Evolutionary conservation across 345 rosid species (phyloP), one percentile per base, ranked within the genome.

Genomic region (Acer saccharum): DNA sequence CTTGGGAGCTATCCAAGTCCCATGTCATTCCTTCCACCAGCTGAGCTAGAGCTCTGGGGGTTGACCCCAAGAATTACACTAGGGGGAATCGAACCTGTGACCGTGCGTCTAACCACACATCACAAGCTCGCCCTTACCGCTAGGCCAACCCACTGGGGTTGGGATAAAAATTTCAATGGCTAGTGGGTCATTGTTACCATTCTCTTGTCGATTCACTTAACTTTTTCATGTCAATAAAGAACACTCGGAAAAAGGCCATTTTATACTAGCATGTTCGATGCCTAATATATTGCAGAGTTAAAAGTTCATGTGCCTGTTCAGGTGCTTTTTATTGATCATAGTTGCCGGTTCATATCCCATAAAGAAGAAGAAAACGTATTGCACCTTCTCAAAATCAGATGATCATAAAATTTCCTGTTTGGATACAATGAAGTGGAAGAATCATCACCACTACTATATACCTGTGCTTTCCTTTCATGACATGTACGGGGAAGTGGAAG

Each of bases 291-390:
- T 35, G 6, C 0, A 35, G 64, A 29, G 62, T 8, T 57, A 2
- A 39, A 64, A 60, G 52, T 41, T 35, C 66, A 58, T 20, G 75
- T 55, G 50, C 14, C 23, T 23, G 39, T 21, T 54, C 12, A 14
- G 41, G 61, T 57, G 64, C 3, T 6, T 13, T 54, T 50, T 52
- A 60, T 27, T 32, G 3, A 29, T 32, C 70, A 66, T 62, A 43
- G 68, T 43, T 25, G 68, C 76, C 68, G 62, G 58, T 73, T 62
- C 69, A 62, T 41, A 62, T 23, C 62, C 69, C 76, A 73, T 69
- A 58, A 44, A 8, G 39, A 43, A 11, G 57, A 60, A 11, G 57
- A 16, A 41, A 60, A 60, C 44, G 6, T 21, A 58, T 41, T 52
- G 50, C n/a, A 23, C 18, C 7, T 27, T 20, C 23, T 1, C 25